Conservation (phyloP, 2,329 filamentous ascomycete genomes). For the Sphaerostilbella broomeana region DNA sequence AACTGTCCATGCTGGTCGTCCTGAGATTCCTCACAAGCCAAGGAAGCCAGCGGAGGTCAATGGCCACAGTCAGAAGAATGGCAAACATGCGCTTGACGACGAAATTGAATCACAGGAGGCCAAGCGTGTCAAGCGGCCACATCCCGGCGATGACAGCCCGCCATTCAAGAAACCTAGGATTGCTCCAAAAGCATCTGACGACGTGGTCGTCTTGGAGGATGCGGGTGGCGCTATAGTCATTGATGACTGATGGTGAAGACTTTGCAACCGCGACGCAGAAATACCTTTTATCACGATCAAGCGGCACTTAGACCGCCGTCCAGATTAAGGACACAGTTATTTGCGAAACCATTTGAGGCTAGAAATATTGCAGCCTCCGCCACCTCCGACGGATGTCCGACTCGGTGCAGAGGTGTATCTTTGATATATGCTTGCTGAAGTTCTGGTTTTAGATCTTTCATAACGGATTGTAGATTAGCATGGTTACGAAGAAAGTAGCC, state of each 20-base stretch:
- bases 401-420: conserved; percentile 57
- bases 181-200: conserved; percentile 25
- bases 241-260: conserved; percentile 47
- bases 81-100: conserved; percentile 32
- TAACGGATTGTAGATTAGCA: conserved; percentile 35
- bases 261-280: neutral
- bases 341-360: conserved; percentile 71
- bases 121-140: conserved; percentile 41
- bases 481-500: conserved; percentile 9
- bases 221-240: conserved; percentile 61
- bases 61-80: conserved; percentile 34
- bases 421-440: conserved; percentile 33
- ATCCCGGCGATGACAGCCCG: conserved; percentile 36
- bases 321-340: conserved; percentile 79
- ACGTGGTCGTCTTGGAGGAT: conserved; percentile 47
- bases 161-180: conserved; percentile 45
- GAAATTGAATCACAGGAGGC: conserved; percentile 23
- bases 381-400: conserved; percentile 64
- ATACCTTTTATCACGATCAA: conserved; percentile 29
- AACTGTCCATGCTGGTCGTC: conserved; percentile 35
- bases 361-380: conserved; percentile 79
- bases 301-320: conserved; percentile 74
- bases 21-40: conserved; percentile 48
- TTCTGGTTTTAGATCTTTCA: conserved; percentile 32
- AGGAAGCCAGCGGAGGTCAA: conserved; percentile 38